A percentile compares a stretch with the other conserved stretches of the same genome.
phyloP scores from a whole-genome alignment of 2,329 filamentous ascomycete species.

The Exophiala spinifera region DNA sequence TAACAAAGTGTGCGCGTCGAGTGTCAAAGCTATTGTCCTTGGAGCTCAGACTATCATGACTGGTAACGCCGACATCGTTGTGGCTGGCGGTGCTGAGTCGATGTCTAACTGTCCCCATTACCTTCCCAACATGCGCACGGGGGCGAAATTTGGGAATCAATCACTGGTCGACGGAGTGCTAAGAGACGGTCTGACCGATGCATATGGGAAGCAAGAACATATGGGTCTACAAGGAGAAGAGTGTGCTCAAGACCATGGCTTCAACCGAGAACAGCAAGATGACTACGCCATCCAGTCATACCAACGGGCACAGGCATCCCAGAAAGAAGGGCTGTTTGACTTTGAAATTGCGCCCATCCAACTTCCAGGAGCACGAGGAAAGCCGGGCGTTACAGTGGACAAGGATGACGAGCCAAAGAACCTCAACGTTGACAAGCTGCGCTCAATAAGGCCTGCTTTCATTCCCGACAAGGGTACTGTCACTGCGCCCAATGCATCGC shows the following conservation, averaged over 20 bases:
- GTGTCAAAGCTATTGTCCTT: conserved; percentile 89
- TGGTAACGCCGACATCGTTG: conserved; percentile 85
- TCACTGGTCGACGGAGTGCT: conserved; percentile 84
- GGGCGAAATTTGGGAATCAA: conserved; percentile 92
- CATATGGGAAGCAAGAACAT: conserved; percentile 86
- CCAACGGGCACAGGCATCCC: conserved; percentile 85
- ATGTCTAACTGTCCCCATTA: conserved; percentile 99
- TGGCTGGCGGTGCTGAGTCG: conserved; percentile 93
- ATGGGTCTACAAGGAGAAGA: conserved; percentile 95
- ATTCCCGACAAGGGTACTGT: conserved; percentile 75
- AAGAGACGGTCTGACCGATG: conserved; percentile 91
- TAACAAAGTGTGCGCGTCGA: conserved; percentile 98
- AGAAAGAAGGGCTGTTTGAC: conserved; percentile 75
- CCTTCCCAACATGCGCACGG: conserved; percentile 78
- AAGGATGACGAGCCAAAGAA: conserved; percentile 97
- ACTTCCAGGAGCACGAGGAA: conserved; percentile 82
- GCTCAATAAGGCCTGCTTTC: conserved; percentile 80
- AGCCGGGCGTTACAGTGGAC: conserved; percentile 75
- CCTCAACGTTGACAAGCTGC: conserved; percentile 76
- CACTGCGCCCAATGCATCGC: conserved; percentile 93
- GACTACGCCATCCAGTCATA: conserved; percentile 94
- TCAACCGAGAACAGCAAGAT: conserved; percentile 84
- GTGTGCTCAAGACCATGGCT: conserved; percentile 77
- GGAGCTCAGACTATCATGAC: conserved; percentile 97
- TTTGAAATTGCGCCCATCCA: conserved; percentile 87